Evolutionary conservation across 1,284 basidiomycete species (phyloP).

Genomic region (Ceratobasidium sp.): DNA sequence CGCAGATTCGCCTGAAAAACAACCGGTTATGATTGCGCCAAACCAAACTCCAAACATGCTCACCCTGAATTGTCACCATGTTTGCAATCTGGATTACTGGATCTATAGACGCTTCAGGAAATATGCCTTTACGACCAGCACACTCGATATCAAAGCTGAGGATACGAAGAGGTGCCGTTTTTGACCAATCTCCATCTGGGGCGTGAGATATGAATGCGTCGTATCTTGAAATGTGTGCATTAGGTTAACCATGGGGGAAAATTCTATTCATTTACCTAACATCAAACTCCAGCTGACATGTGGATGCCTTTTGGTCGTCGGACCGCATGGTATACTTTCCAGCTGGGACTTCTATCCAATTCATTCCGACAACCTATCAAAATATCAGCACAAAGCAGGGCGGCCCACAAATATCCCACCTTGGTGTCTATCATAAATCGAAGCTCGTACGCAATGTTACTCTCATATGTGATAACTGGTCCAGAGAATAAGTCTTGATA

Average conservation of each 20-base stretch:
- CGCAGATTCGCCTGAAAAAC: constrained; percentile 73
- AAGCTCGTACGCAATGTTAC: constrained; percentile 86
- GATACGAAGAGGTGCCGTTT: constrained; percentile 87
- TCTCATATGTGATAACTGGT: constrained; percentile 79
- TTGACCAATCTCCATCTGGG: constrained; percentile 89
- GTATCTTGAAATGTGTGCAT: constrained; percentile 59
- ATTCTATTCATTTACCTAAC: constrained; percentile 62
- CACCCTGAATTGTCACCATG: constrained; percentile 96
- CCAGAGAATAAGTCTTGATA: constrained; percentile 74
- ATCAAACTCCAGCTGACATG: constrained; percentile 85
- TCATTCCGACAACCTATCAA: constrained; percentile 89
- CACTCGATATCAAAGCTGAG: constrained; percentile 98
- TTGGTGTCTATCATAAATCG: constrained; percentile 97
- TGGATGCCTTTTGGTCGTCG: constrained; percentile 68
- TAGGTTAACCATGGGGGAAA: constrained; percentile 1
- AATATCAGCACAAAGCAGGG: constrained; percentile 11
- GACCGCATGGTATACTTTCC: constrained; percentile 75
- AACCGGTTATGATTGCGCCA: constrained; percentile 37
- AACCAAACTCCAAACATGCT: background rate
- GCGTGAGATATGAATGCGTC: constrained; percentile 85
- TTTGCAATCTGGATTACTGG: constrained; percentile 97
- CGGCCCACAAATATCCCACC: constrained; percentile 53
- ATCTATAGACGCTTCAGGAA: constrained; percentile 86
- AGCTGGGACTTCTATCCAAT: constrained; percentile 91
- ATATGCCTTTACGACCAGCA: constrained; percentile 93